Evolutionary conservation across 2,329 filamentous ascomycete genomes (phyloP).

Genomic region (Capronia epimyces): DNA sequence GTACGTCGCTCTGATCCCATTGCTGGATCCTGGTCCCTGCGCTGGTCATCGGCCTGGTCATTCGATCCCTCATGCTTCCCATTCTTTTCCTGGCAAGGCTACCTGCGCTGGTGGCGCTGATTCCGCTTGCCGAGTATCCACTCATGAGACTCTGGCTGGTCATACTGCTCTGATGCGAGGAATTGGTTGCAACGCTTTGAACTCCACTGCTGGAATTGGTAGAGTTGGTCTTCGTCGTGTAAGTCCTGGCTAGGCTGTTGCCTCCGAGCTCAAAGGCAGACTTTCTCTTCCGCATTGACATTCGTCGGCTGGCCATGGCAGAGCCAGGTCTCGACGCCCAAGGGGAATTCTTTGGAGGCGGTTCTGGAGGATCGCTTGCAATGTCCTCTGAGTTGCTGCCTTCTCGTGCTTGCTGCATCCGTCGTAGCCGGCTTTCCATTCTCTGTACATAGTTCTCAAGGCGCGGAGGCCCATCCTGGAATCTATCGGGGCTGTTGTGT

Average conservation of each 20-base stretch:
- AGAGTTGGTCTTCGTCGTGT: conserved; percentile 80
- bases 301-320: conserved; percentile 39
- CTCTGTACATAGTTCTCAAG: conserved; percentile 81
- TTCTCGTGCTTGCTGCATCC: conserved; percentile 56
- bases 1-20: conserved; percentile 31
- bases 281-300: conserved; percentile 38
- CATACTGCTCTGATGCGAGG: conserved; percentile 65
- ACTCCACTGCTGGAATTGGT: conserved; percentile 71
- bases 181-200: conserved; percentile 61
- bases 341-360: conserved; percentile 53
- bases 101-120: conserved; percentile 92
- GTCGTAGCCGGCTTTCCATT: conserved; percentile 78
- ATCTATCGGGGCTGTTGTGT: conserved; percentile 49
- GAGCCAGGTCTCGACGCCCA: conserved; percentile 40
- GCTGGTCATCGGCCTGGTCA: conserved; percentile 43
- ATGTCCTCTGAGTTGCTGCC: conserved; percentile 44
- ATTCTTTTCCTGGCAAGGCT: conserved; percentile 70
- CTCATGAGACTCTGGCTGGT: conserved; percentile 90
- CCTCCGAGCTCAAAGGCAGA: conserved; percentile 69
- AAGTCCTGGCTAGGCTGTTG: conserved; percentile 66
- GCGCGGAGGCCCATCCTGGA: conserved; percentile 58
- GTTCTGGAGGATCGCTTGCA: conserved; percentile 52
- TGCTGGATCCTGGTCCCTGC: conserved; percentile 37
- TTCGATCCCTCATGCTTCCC: conserved; percentile 29
- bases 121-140: conserved; percentile 78